Percentiles rank a stretch among this genome's conserved stretches.
phyloP scores from a whole-genome alignment of 805 yeast species.

The Saccharomycopsis malanga region DNA sequence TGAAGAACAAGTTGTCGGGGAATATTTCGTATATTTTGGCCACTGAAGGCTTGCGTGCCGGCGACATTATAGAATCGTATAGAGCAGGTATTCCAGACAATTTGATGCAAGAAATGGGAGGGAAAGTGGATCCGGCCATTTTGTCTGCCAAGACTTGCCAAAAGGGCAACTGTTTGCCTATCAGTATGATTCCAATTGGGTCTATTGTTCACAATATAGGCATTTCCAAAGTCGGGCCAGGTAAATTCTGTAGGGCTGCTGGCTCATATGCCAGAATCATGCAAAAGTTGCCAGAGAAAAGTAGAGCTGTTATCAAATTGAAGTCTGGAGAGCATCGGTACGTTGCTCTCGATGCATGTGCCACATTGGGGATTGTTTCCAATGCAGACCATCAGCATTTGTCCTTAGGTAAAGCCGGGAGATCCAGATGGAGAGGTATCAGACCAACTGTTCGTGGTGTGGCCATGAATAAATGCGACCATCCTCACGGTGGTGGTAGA shows the following conservation, averaged over 20 bases:
- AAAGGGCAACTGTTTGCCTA: slow-evolving; percentile 91
- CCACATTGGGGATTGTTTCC: slow-evolving; percentile 89
- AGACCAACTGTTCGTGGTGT: slow-evolving; percentile 97
- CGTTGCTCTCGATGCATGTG: slow-evolving; percentile 78
- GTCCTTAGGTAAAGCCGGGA: slow-evolving; percentile 94
- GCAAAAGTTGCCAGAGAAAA: slow-evolving; percentile 64
- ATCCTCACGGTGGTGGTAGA: slow-evolving; percentile 99
- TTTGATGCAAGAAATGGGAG: slow-evolving; percentile 78
- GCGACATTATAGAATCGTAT: slow-evolving; percentile 85
- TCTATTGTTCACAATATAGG: slow-evolving; percentile 86
- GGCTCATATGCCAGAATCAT: slow-evolving; percentile 89
- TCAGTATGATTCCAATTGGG: slow-evolving; percentile 91
- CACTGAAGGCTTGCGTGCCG: slow-evolving; percentile 85
- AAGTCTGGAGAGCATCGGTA: slow-evolving; percentile 93
- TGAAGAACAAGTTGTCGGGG: slow-evolving; percentile 57
- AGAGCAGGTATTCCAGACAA: slow-evolving; percentile 79
- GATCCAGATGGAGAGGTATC: slow-evolving; percentile 84
- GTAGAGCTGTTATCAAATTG: slow-evolving; percentile 70
- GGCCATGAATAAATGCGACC: slow-evolving; percentile 96
- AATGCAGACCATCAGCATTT: slow-evolving; percentile 88
- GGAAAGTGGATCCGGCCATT: slow-evolving; percentile 86
- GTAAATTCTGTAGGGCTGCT: slow-evolving; percentile 86
- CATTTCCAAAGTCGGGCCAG: slow-evolving; percentile 66
- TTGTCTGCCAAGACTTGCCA: slow-evolving; percentile 79
- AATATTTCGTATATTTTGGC: slow-evolving; percentile 78